Conservation (phyloP, 1,284 basidiomycete genomes). For the Chiua sp. region DNA sequence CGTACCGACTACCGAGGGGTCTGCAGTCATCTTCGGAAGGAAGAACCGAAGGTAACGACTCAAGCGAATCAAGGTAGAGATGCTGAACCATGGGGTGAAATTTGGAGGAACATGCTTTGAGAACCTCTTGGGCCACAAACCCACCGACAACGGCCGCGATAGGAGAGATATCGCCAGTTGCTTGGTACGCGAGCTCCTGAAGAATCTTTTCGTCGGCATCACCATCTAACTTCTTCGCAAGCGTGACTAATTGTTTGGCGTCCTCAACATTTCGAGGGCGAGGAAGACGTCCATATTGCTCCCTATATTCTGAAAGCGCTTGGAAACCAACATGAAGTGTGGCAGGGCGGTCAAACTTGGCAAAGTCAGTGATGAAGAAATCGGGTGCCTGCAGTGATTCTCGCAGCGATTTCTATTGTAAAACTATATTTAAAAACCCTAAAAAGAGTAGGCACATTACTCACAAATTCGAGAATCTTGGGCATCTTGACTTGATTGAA, state of each 20-base stretch:
- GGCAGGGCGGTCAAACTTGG: conserved; percentile 94
- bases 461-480: conserved; percentile 90
- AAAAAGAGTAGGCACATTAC: conserved; percentile 35
- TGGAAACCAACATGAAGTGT: conserved; percentile 96
- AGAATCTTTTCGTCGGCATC: conserved; percentile 85
- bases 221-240: conserved; percentile 82
- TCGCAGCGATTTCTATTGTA: conserved; percentile 85
- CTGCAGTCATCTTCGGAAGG: conserved; percentile 90
- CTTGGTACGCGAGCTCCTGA: conserved; percentile 91
- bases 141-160: conserved; percentile 95
- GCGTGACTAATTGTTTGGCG: conserved; percentile 70
- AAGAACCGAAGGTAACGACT: conserved; percentile 81
- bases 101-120: conserved; percentile 98
- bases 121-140: conserved; percentile 97
- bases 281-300: conserved; percentile 76
- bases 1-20: conserved; percentile 87
- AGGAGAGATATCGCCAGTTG: conserved; percentile 92
- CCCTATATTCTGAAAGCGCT: conserved; percentile 85
- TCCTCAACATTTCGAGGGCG: conserved; percentile 87
- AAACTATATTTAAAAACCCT: conserved; percentile 7
- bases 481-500: conserved; percentile 99
- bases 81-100: conserved; percentile 98
- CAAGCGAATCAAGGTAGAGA: conserved; percentile 97
- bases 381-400: conserved; percentile 89
- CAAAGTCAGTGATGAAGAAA: conserved; percentile 95